Conservation (phyloP, 129 eudicot genomes). For the Artemisia tridentata region DNA sequence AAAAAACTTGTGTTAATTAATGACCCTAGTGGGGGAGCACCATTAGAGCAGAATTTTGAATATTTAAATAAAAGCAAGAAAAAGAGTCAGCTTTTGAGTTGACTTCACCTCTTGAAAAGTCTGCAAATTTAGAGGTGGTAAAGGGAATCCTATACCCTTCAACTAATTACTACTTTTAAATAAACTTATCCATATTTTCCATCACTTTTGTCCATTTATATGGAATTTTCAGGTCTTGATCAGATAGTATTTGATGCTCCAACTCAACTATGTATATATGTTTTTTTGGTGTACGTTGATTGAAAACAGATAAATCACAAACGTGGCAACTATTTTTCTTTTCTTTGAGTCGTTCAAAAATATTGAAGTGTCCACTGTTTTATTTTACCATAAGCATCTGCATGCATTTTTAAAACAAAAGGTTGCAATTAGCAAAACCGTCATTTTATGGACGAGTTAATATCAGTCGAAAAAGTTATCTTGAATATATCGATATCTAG, state of each 20-base stretch:
- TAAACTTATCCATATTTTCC: not conserved
- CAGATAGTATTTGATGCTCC: slow-evolving; percentile 31
- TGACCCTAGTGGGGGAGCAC: slow-evolving; percentile 49
- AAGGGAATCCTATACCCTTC: slow-evolving; percentile 46
- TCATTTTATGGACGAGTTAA: too few relatives aligned
- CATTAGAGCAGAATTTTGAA: slow-evolving; percentile 32
- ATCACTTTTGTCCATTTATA: slow-evolving; percentile 29
- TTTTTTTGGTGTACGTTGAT: too few relatives aligned
- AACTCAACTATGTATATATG: slow-evolving; percentile 12
- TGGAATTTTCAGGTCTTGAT: slow-evolving; percentile 32
- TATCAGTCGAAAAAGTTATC: too few relatives aligned
- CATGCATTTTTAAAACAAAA: too few relatives aligned
- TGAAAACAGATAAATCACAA: too few relatives aligned
- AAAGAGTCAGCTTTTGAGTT: slow-evolving; percentile 44
- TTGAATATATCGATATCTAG: too few relatives aligned
- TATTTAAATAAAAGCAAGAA: slow-evolving; percentile 14
- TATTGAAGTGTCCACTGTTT: too few relatives aligned
- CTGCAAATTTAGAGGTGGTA: slow-evolving; percentile 42
- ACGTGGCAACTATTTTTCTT: too few relatives aligned
- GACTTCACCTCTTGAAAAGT: slow-evolving; percentile 49
- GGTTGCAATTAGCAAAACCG: too few relatives aligned
- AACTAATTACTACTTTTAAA: slow-evolving; percentile 17
- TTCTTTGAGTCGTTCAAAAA: too few relatives aligned
- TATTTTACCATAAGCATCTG: too few relatives aligned
- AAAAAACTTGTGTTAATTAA: slow-evolving; percentile 29